Percentiles rank a stretch among this genome's conserved stretches.
Conservation (phyloP, 805 yeast species). For the Kazachstania bromeliacearum region DNA sequence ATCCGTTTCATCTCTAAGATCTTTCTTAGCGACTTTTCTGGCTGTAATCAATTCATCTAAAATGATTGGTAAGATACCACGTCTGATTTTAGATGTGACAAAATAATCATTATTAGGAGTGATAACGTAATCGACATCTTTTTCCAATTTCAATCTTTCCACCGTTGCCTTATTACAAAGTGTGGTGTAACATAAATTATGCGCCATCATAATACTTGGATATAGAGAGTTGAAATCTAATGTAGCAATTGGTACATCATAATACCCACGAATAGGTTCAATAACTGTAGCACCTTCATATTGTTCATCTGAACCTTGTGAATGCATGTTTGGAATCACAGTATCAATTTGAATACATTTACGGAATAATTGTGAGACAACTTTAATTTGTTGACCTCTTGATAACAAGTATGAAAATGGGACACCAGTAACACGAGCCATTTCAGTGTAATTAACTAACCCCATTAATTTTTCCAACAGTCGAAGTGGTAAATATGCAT, state of each 20-base stretch:
- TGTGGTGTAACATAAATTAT: constrained; percentile 91
- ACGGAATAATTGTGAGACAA: constrained; percentile 87
- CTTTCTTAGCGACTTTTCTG: constrained; percentile 86
- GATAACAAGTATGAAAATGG: constrained; percentile 83
- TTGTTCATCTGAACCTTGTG: constrained; percentile 75
- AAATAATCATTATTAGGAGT: constrained; percentile 93
- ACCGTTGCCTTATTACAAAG: constrained; percentile 62
- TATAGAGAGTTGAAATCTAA: constrained; percentile 94
- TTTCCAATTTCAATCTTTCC: constrained; percentile 49
- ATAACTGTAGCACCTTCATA: constrained; percentile 99
- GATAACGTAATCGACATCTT: constrained; percentile 67
- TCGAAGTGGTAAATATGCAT: constrained; percentile 85
- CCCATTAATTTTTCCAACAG: constrained; percentile 91
- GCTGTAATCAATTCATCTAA: constrained; percentile 81
- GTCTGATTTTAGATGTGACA: constrained; percentile 56
- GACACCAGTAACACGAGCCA: constrained; percentile 99
- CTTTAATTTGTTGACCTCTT: constrained; percentile 97
- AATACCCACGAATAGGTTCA: constrained; percentile 92
- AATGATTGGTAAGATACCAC: constrained; percentile 89
- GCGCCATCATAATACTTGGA: constrained; percentile 99
- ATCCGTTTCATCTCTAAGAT: constrained; percentile 84
- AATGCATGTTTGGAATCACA: constrained; percentile 82
- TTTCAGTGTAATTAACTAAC: constrained; percentile 91
- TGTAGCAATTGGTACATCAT: constrained; percentile 95
- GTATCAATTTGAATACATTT: constrained; percentile 82